Base-by-base conservation (phyloP, 768 basidiomycete species). In the Podaxis pistillaris region DNA sequence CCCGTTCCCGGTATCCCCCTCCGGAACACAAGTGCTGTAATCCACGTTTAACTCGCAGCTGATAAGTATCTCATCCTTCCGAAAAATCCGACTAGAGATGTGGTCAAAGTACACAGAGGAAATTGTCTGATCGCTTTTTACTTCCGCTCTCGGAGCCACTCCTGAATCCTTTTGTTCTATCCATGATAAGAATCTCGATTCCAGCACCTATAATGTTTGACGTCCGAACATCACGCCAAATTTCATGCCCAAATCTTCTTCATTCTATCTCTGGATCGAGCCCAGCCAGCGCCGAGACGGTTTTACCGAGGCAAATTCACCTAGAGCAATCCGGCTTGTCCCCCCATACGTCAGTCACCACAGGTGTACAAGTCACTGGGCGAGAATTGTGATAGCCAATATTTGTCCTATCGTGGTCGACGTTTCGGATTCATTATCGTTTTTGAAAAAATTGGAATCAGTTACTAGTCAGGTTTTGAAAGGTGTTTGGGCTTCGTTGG, bases 11-110 rank as follows among this genome's bases (percentile, higher is more conserved):
- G 6, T 30, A 30, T 9, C 47, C 13, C 30, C 8, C 22, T 62
- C n/a, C 28, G 41, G 55, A 44, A 60, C n/a, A 19, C 4, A 30
- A 37, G 40, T 60, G 47, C 15, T 60, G 58, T 60, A 60, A 52
- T 30, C 17, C 28, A 19, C 8, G 8, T 13, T 36, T 5, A 17
- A 33, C 28, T 49, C 5, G 24, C n/a, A 56, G 44, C 2, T 46
- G 40, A 30, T 47, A 17, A 58, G 28, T 12, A 50, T 13, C 26
- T n/a, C 40, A 4, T 1, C 19, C 22, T 49, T 49, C 9, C 3
- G 11, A 9, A 11, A 11, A 11, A 24, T n/a, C 22, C 19, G 49
- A 28, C 8, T 30, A 6, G 28, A 26, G 49, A 44, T 44, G 4
- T 19, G 41, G 41, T 44, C 41, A 44, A 7, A 6, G 41, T 44